phyloP scores from a whole-genome alignment of 768 basidiomycete species.

The Tulasnella sp. region DNA sequence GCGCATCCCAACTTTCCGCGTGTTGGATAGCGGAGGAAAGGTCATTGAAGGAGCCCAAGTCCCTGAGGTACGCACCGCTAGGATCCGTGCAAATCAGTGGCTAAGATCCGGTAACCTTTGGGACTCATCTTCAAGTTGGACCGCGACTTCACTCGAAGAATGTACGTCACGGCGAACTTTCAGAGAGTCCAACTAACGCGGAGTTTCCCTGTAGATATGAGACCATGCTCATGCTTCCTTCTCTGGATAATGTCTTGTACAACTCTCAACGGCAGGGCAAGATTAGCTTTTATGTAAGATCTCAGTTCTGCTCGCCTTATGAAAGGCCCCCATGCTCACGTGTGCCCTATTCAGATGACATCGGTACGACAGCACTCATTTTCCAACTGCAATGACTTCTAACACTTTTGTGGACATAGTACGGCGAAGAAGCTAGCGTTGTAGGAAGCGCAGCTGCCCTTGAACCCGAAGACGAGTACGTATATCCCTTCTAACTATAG shows the following conservation, averaged over 20 bases:
- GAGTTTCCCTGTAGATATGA: background rate
- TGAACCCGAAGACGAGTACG: conserved; percentile 76
- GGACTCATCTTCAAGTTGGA: conserved; percentile 45
- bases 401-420: conserved; percentile 34
- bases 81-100: background rate
- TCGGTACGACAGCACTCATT: conserved; percentile 38
- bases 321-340: background rate
- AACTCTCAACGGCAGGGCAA: conserved; percentile 92
- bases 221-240: conserved; percentile 65
- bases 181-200: background rate
- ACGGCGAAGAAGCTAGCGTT: conserved; percentile 87
- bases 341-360: conserved; percentile 53
- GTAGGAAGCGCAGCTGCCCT: conserved; percentile 85
- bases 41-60: conserved; percentile 63
- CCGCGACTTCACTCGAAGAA: conserved; percentile 52
- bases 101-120: background rate
- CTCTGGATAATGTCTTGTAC: conserved; percentile 79
- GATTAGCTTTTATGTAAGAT: conserved; percentile 77
- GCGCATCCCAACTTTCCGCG: conserved; percentile 77
- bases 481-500: conserved; percentile 11
- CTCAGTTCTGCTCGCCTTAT: background rate
- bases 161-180: conserved; percentile 37
- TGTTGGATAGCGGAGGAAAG: conserved; percentile 73
- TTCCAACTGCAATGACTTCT: background rate
- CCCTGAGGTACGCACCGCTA: conserved; percentile 53